Evolutionary conservation across 2,329 filamentous ascomycete genomes (phyloP), one percentile per base, ranked within the genome.

Genomic region (Fusarium palustre): DNA sequence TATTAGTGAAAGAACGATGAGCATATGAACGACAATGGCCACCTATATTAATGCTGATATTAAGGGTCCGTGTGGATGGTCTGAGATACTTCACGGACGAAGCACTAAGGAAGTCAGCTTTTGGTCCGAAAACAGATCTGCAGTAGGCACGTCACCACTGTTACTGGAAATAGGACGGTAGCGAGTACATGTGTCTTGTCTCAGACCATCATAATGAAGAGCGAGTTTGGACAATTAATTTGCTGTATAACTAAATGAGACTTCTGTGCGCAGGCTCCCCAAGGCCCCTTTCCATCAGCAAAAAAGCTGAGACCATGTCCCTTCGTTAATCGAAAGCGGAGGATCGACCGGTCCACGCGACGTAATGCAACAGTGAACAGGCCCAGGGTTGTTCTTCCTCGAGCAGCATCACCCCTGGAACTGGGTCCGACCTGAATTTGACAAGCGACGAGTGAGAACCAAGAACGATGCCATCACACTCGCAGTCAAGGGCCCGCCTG

Each of bases 271-370:
- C 41, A 48, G 47, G 59, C 49, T 50, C 56, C 58, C 48, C 38
- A 60, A 30, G 39, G 54, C 39, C 24, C 52, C 46, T 55, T 38
- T n/a, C n/a, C n/a, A 28, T 28, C 34, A 55, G 25, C 30, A 20
- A 39, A 39, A 52, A 54, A 68, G 66, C 67, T 67, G 62, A 64
- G 67, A 60, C 67, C 58, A 57, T 64, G 47, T 52, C 48, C 34
- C 28, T 34, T 73, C 70, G 70, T 72, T 66, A 69, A 73, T 73
- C 65, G 65, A 62, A 68, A 57, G 64, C 63, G 67, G 67, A 70
- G 68, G 68, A 71, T 70, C 68, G 68, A 52, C 68, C 64, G 57
- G 61, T 34, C 47, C 58, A 55, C 53, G 64, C 39, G 53, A 56
- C 47, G 55, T 70, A 53, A 60, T 39, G 55, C 48, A 57, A 53